Percentiles rank a stretch among this genome's conserved stretches.
Evolutionary conservation across 495 filamentous ascomycete genomes (phyloP).

Genomic region (Podospora pseudocomata): DNA sequence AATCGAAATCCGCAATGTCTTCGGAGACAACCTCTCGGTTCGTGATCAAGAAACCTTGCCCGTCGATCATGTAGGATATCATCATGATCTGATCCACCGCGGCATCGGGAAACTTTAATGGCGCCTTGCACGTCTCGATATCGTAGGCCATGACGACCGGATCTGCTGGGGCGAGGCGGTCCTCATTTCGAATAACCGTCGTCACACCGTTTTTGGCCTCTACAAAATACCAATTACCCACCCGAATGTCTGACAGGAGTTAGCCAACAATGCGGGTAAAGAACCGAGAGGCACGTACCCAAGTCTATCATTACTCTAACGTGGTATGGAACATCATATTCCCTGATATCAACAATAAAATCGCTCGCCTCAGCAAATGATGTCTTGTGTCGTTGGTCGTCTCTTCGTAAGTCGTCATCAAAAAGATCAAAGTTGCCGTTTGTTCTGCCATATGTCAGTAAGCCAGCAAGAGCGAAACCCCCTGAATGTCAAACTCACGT

Average conservation of each 20-base stretch:
- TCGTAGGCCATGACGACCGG: conserved; percentile 96
- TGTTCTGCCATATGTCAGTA: conserved; percentile 51
- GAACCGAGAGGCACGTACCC: conserved; percentile 48
- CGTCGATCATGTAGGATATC: conserved; percentile 99
- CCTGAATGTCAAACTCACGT: conserved; percentile 52
- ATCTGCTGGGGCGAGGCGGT: conserved; percentile 82
- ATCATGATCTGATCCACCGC: conserved; percentile 98
- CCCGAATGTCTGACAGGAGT: conserved; percentile 70
- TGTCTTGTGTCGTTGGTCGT: conserved; percentile 77
- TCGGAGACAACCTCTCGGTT: conserved; percentile 98
- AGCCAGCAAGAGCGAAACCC: not conserved
- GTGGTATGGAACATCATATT: conserved; percentile 99
- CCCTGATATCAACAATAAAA: conserved; percentile 96
- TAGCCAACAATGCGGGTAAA: conserved; percentile 14
- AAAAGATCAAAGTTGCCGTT: conserved; percentile 92
- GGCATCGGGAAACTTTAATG: conserved; percentile 96
- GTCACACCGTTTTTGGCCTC: conserved; percentile 89
- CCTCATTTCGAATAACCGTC: conserved; percentile 77
- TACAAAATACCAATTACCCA: conserved; percentile 96
- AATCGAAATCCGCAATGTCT: conserved; percentile 97
- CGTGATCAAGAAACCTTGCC: conserved; percentile 95
- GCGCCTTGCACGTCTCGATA: conserved; percentile 96
- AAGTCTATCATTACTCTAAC: conserved; percentile 97
- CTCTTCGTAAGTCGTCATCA: conserved; percentile 85
- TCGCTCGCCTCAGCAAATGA: conserved; percentile 86